These are phyloP conservation scores for Serendipita vermifera DNA, from an alignment of 768 basidiomycete genomes.

Conservation along the genomic window DNA sequence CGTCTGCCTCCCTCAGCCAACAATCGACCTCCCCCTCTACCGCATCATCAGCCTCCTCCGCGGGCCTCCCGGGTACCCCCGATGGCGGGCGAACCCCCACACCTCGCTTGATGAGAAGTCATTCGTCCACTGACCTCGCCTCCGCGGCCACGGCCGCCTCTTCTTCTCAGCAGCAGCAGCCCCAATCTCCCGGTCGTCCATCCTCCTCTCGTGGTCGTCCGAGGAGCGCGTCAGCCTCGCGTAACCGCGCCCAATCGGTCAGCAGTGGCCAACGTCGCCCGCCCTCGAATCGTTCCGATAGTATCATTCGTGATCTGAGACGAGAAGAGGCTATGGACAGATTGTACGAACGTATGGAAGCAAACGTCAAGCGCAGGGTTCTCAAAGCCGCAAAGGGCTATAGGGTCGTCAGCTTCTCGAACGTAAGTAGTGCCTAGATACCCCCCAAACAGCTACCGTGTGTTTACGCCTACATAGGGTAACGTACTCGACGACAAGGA, in stretches of 20 bases:
- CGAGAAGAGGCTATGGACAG: constrained; percentile 5
- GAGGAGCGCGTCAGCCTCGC: not conserved
- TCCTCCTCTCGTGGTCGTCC: not conserved
- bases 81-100: not conserved
- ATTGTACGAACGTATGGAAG: constrained; percentile 6
- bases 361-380: not conserved
- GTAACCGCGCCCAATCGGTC: not conserved
- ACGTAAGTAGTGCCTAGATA: not conserved
- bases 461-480: not conserved
- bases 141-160: too few relatives aligned
- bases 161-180: too few relatives aligned
- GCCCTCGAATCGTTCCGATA: not conserved
- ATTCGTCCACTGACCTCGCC: not conserved
- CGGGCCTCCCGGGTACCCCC: not conserved
- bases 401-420: constrained; percentile 7
- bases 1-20: not conserved
- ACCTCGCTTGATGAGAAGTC: not conserved
- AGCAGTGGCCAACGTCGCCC: not conserved
- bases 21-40: not conserved
- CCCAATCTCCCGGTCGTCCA: too few relatives aligned
- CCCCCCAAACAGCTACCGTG: not conserved
- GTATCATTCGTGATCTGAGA: not conserved
- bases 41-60: not conserved
- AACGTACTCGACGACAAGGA: constrained; percentile 4
- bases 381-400: not conserved